Conservation (phyloP, 192 early-diverging fungal species). For the Mortierella hygrophila region DNA sequence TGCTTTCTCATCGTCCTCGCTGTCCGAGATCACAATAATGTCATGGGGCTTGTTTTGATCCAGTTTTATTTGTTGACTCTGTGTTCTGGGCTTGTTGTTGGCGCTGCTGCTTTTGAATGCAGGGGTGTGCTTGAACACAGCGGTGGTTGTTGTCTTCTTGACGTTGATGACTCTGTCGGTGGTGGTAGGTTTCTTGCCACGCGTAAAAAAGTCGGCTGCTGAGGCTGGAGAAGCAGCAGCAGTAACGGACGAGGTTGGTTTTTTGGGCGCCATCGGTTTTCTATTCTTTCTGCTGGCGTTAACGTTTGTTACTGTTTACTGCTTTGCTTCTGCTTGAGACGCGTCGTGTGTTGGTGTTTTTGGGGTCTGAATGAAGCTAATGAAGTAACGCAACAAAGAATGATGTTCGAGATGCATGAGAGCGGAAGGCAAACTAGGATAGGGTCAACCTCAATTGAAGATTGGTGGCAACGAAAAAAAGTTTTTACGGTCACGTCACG, state of each 20-base stretch:
- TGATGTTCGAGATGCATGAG: too few relatives aligned
- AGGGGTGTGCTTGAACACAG: neutral
- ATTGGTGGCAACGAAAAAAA: too few relatives aligned
- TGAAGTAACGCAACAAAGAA: too few relatives aligned
- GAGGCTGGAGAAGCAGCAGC: neutral
- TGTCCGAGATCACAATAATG: neutral
- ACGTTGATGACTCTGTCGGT: slow-evolving; percentile 2
- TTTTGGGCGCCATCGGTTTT: slow-evolving; percentile 8
- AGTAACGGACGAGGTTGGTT: neutral
- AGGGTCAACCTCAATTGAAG: too few relatives aligned
- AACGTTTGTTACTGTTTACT: neutral
- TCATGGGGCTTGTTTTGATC: neutral
- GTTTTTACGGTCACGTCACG: too few relatives aligned
- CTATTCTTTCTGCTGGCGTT: neutral
- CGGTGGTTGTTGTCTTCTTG: slow-evolving; percentile 7
- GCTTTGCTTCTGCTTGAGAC: neutral
- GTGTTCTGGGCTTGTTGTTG: neutral
- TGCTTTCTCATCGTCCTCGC: neutral
- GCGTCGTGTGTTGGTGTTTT: too few relatives aligned
- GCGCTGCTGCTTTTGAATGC: neutral
- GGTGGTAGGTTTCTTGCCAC: slow-evolving; percentile 23
- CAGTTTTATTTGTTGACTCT: neutral
- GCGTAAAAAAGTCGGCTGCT: slow-evolving; percentile 27
- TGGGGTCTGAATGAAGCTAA: too few relatives aligned
- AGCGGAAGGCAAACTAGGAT: too few relatives aligned